phyloP scores from a whole-genome alignment of 2,329 filamentous ascomycete genomes.

The Cladosporium phlei region DNA sequence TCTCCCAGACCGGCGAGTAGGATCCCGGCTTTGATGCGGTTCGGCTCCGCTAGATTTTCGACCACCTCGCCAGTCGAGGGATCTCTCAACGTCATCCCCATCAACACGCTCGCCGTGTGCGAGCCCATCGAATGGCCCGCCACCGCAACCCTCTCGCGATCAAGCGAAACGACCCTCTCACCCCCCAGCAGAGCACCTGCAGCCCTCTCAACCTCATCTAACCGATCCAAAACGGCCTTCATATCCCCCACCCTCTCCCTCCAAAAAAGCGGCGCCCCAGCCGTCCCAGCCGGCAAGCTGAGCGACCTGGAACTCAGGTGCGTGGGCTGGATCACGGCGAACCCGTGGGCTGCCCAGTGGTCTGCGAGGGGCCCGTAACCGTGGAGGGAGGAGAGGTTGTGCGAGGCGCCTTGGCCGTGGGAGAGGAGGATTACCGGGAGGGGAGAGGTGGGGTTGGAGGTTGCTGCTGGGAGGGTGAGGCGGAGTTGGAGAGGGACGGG shows the following conservation, averaged over 20 bases:
- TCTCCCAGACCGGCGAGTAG: background rate
- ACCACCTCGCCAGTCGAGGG: background rate
- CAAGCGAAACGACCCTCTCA: too few relatives aligned
- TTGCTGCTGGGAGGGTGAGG: background rate
- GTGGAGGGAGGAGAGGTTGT: background rate
- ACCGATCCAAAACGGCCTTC: background rate
- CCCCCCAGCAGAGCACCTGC: background rate
- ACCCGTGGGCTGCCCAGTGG: conserved; percentile 6
- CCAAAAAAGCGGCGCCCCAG: conserved; percentile 5
- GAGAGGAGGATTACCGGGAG: conserved; percentile 4
- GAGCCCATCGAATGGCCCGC: conserved; percentile 4
- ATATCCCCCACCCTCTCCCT: conserved; percentile 6
- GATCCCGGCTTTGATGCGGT: conserved; percentile 6
- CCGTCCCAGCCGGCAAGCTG: background rate
- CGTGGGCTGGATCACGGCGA: conserved; percentile 5
- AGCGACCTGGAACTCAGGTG: conserved; percentile 1
- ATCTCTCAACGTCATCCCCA: background rate
- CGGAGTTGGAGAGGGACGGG: conserved; percentile 3
- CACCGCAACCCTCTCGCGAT: background rate
- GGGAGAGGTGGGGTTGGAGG: too few relatives aligned
- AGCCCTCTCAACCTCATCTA: background rate
- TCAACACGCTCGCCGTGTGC: background rate
- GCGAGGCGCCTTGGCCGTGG: conserved; percentile 2
- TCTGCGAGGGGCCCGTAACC: conserved; percentile 1
- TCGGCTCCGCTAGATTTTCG: background rate